phyloP scores from a whole-genome alignment of 176 grass and related monocot genomes.

The Hsuehochloa calcarea region DNA sequence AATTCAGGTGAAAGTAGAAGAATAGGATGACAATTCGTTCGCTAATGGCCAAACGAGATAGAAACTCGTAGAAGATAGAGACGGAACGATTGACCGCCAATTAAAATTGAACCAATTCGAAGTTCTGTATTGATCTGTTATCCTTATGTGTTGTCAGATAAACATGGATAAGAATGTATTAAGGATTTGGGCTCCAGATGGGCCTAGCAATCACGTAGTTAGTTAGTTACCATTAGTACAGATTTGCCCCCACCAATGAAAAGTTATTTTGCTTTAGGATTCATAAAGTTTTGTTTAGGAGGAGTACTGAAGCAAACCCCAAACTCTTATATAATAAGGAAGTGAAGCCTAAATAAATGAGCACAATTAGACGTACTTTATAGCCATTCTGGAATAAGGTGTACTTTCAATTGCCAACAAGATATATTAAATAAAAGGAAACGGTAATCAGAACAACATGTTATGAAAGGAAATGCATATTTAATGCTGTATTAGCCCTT shows the following conservation, averaged over 20 bases:
- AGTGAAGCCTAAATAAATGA: not conserved
- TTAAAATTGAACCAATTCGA: not conserved
- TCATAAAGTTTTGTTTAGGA: not conserved
- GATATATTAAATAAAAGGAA: conserved; percentile 15
- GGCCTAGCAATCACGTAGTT: not conserved
- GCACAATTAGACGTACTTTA: not conserved
- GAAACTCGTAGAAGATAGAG: not conserved
- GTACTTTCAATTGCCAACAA: not conserved
- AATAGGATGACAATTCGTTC: not conserved
- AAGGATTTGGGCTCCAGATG: not conserved
- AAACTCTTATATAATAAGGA: not conserved
- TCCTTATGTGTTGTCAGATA: not conserved
- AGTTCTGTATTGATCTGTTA: not conserved
- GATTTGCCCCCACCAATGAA: not conserved
- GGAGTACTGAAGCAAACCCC: not conserved
- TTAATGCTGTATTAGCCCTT: not conserved
- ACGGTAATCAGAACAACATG: conserved; percentile 4
- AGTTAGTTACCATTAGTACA: not conserved
- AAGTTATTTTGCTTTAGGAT: not conserved
- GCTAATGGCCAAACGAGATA: not conserved
- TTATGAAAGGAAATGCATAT: conserved; percentile 22
- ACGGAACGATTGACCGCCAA: not conserved
- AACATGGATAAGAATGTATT: not conserved
- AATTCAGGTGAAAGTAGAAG: not conserved
- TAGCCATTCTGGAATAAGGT: not conserved